Evolutionary conservation across 2,329 filamentous ascomycete genomes (phyloP).

Genomic region (Xylogone sp.): DNA sequence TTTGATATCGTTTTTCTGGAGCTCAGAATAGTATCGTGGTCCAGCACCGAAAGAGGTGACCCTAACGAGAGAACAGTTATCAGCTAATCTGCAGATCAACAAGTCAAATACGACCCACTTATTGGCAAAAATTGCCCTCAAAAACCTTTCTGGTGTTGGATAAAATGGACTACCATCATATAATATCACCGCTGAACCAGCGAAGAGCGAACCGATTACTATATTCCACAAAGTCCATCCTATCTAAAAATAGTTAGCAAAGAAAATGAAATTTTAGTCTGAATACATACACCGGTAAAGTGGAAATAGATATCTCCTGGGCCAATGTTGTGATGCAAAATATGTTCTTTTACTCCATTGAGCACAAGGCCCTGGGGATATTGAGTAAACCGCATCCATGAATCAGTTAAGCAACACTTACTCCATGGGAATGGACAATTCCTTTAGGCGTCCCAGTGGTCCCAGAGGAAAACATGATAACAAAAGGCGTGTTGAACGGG

Average conservation of each 20-base stretch:
- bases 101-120: background rate
- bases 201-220: constrained; percentile 34
- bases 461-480: constrained; percentile 72
- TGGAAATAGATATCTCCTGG: background rate
- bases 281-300: background rate
- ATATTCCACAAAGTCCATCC: constrained; percentile 84
- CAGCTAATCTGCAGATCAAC: background rate
- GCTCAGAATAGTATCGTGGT: background rate
- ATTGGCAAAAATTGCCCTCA: background rate
- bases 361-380: background rate
- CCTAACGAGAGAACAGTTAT: background rate
- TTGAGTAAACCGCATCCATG: background rate
- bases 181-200: background rate
- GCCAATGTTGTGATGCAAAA: background rate
- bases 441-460: background rate
- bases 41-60: background rate
- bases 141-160: background rate
- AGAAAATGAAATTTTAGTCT: background rate
- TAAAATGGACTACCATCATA: constrained; percentile 2
- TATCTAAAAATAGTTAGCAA: constrained; percentile 32
- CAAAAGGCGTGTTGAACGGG: constrained; percentile 62
- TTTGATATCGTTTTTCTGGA: background rate
- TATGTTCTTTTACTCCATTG: background rate
- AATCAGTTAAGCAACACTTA: background rate
- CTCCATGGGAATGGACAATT: background rate